These are phyloP conservation scores for Penicillium sp. DNA, from an alignment of 2,329 filamentous ascomycete genomes.

Conservation along the genomic window DNA sequence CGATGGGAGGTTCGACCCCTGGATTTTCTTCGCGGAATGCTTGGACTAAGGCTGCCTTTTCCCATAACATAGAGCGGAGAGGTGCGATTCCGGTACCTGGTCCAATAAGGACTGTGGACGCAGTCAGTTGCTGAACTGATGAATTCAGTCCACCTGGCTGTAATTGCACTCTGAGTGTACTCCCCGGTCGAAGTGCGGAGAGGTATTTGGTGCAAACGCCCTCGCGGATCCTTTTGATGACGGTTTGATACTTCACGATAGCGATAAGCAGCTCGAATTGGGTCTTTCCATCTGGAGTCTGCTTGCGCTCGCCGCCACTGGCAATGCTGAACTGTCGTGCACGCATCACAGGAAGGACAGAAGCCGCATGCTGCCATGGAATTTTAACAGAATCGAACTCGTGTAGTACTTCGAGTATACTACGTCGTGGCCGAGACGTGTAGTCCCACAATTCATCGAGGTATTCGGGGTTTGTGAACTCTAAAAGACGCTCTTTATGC, in stretches of 20 bases:
- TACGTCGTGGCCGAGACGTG: constrained; percentile 83
- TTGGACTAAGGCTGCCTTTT: constrained; percentile 58
- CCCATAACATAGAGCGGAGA: constrained; percentile 77
- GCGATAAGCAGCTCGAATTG: constrained; percentile 76
- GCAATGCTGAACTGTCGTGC: constrained; percentile 93
- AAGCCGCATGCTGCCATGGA: constrained; percentile 71
- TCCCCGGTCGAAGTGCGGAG: constrained; percentile 62
- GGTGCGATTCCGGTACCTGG: constrained; percentile 88
- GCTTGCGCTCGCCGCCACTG: constrained; percentile 63
- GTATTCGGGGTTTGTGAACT: constrained; percentile 78
- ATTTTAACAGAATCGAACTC: constrained; percentile 86
- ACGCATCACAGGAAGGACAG: constrained; percentile 79
- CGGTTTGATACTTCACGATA: constrained; percentile 87
- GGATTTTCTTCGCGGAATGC: constrained; percentile 36
- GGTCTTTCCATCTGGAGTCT: constrained; percentile 44
- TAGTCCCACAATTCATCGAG: constrained; percentile 96
- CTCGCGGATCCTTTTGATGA: constrained; percentile 79
- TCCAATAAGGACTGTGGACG: constrained; percentile 75
- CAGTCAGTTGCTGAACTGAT: constrained; percentile 51
- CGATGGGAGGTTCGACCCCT: constrained; percentile 35
- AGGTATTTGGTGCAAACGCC: constrained; percentile 92
- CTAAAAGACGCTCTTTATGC: constrained; percentile 79
- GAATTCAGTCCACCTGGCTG: constrained; percentile 57
- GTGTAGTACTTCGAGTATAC: constrained; percentile 87
- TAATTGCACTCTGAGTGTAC: constrained; percentile 63